Percentiles rank a stretch among this genome's conserved stretches.
Conservation (phyloP, 768 basidiomycete genomes). For the Arthromyces matolae region DNA sequence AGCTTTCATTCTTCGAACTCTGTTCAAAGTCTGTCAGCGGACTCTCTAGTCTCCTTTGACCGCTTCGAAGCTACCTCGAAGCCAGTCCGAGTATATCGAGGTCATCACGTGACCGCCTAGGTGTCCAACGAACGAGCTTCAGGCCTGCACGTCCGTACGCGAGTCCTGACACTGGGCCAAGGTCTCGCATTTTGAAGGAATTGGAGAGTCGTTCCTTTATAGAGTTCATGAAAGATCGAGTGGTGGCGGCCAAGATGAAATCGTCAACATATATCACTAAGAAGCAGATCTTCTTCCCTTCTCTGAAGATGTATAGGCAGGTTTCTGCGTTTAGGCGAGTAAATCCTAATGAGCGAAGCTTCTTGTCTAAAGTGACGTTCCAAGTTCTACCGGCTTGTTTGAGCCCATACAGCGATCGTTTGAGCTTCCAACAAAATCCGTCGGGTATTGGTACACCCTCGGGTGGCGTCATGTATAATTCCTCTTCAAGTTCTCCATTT, state of each 20-base stretch:
- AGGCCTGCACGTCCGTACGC: too few species aligned
- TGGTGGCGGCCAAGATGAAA: background rate
- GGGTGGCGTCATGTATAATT: background rate
- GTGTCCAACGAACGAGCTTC: too few species aligned
- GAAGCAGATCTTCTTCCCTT: background rate
- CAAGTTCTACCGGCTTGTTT: background rate
- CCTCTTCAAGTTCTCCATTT: background rate
- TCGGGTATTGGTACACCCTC: background rate
- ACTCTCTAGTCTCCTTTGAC: too few species aligned
- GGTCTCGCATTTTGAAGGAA: background rate
- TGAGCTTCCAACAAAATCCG: background rate
- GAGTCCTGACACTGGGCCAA: too few species aligned
- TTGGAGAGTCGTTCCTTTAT: background rate
- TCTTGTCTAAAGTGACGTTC: background rate
- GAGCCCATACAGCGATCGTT: background rate
- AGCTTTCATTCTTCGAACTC: too few species aligned
- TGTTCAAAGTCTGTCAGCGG: too few species aligned
- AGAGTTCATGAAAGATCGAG: background rate
- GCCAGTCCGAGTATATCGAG: too few species aligned
- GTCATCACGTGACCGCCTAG: too few species aligned
- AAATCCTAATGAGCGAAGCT: background rate
- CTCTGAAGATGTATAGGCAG: background rate
- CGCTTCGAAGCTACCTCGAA: too few species aligned
- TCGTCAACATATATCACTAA: background rate
- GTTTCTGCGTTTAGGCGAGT: background rate